phyloP scores from a whole-genome alignment of 1,284 basidiomycete genomes.

The Trametes hirsuta region DNA sequence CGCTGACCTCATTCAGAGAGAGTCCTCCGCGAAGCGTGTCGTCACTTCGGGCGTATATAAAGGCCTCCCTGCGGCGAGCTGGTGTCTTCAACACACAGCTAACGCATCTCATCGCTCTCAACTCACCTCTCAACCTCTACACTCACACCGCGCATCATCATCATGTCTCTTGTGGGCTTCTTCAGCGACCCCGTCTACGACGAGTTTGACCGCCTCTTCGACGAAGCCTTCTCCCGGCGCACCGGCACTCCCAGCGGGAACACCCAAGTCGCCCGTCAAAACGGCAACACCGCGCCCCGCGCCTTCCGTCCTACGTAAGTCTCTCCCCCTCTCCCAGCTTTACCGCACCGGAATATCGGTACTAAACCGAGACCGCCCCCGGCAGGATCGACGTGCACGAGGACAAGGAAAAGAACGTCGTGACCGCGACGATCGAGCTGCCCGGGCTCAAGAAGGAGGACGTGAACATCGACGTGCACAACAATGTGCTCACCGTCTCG shows the following conservation, averaged over 20 bases:
- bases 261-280: slow-evolving; percentile 8
- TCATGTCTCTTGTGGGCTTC: slow-evolving; percentile 35
- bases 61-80: not conserved
- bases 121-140: not conserved
- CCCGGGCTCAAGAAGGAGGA: slow-evolving; percentile 50
- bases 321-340: too few species aligned
- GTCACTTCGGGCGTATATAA: not conserved
- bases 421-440: slow-evolving; percentile 55
- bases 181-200: slow-evolving; percentile 52
- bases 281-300: slow-evolving; percentile 3
- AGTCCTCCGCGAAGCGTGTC: not conserved
- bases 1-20: slow-evolving; percentile 5
- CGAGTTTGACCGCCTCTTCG: slow-evolving; percentile 53
- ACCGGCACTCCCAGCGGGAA: slow-evolving; percentile 7
- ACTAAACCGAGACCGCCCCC: not conserved
- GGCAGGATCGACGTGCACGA: slow-evolving; percentile 54
- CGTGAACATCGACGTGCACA: slow-evolving; percentile 46
- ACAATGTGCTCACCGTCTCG: slow-evolving; percentile 45
- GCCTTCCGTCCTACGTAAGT: slow-evolving; percentile 11
- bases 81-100: not conserved
- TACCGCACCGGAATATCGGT: too few species aligned
- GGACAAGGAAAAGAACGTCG: slow-evolving; percentile 41
- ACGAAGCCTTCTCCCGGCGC: slow-evolving; percentile 44
- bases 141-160: not conserved
- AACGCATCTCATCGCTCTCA: not conserved